phyloP scores from a whole-genome alignment of 257 asterid species.

The Petrea volubilis region DNA sequence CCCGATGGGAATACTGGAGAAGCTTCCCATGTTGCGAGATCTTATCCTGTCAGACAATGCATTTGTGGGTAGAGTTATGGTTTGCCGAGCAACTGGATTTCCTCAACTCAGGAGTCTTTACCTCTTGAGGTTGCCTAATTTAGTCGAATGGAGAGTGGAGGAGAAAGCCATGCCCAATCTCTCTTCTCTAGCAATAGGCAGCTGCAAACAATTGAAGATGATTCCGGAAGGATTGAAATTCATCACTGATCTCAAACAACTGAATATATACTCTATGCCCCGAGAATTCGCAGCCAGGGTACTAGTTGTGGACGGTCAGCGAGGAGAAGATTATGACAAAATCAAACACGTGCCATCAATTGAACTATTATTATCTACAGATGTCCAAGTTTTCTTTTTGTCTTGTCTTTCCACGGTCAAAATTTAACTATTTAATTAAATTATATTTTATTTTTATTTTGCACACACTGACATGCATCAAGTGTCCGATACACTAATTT shows the following conservation, averaged over 20 bases:
- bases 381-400: no score
- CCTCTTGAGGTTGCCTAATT: background rate
- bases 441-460: no score
- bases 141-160: constrained; percentile 11
- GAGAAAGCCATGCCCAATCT: constrained; percentile 17
- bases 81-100: background rate
- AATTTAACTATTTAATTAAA: no score
- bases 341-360: background rate
- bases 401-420: no score
- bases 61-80: background rate
- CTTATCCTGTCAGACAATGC: background rate
- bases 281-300: background rate
- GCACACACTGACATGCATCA: no score
- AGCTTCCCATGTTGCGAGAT: background rate
- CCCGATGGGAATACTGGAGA: background rate
- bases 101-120: background rate
- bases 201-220: background rate
- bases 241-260: background rate
- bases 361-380: no score
- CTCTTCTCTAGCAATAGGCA: background rate
- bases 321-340: background rate
- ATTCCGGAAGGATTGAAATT: constrained; percentile 21
- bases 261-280: background rate
- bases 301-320: background rate
- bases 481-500: no score